These are phyloP conservation scores for Eucalyptus sp. DNA, from an alignment of 345 rosid genomes.

Conservation along the genomic window DNA sequence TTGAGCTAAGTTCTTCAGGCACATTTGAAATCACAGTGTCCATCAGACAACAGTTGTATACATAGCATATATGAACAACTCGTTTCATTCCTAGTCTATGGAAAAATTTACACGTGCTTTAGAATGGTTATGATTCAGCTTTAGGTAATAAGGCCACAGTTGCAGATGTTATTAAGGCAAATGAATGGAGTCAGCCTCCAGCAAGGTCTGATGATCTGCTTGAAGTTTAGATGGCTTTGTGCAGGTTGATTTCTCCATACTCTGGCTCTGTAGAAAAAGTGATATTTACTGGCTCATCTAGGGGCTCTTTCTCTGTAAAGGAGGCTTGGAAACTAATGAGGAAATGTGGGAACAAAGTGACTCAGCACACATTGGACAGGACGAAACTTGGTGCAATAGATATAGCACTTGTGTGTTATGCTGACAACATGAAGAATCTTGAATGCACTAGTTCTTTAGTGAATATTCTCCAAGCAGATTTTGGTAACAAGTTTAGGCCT, in stretches of 20 bases:
- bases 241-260: background rate
- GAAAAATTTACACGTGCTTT: fast-evolving
- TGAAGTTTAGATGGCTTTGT: background rate
- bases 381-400: fast-evolving
- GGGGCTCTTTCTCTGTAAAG: background rate
- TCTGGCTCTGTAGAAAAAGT: background rate
- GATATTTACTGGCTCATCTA: fast-evolving
- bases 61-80: background rate
- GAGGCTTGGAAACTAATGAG: background rate
- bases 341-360: background rate
- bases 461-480: background rate
- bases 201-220: background rate
- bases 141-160: background rate
- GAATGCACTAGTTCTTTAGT: background rate
- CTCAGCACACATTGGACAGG: background rate
- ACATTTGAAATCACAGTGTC: background rate
- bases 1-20: background rate
- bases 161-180: background rate
- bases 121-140: background rate
- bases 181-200: fast-evolving
- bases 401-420: too few species aligned
- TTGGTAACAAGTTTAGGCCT: background rate
- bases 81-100: fast-evolving
- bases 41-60: background rate
- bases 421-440: background rate